Evolutionary conservation across 1,284 basidiomycete genomes (phyloP).

Genomic region (Pseudozyma hubeiensis): DNA sequence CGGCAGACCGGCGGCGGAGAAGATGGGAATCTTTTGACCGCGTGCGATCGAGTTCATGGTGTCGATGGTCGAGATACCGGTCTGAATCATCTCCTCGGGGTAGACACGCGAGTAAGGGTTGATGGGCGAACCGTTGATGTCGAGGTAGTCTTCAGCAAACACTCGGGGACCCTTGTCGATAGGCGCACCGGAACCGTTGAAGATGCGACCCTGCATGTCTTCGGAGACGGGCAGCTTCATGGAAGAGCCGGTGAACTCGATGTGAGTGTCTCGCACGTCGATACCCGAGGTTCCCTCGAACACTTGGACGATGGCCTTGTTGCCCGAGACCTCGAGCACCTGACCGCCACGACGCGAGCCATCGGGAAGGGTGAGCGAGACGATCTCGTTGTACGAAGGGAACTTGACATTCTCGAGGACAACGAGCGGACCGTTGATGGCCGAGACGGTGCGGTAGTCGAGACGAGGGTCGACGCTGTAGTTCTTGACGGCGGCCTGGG

Average conservation of each 20-base stretch:
- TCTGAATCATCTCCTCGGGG: constrained; percentile 99
- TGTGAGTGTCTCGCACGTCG: constrained; percentile 95
- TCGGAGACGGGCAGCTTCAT: constrained; percentile 99
- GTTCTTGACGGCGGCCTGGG: constrained; percentile 78
- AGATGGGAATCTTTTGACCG: constrained; percentile 99
- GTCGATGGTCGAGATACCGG: constrained; percentile 89
- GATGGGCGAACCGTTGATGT: constrained; percentile 99
- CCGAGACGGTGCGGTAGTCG: constrained; percentile 94
- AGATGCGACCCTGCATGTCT: constrained; percentile 98
- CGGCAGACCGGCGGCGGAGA: constrained; percentile 97
- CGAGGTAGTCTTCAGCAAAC: constrained; percentile 98
- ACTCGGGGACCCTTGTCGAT: constrained; percentile 99
- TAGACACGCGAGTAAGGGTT: constrained; percentile 99
- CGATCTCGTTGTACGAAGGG: constrained; percentile 99
- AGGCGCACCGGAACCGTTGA: constrained; percentile 97
- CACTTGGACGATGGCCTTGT: constrained; percentile 97
- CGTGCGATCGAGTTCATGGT: constrained; percentile 92
- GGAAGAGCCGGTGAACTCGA: constrained; percentile 96
- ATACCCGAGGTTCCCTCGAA: constrained; percentile 99
- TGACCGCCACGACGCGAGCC: constrained; percentile 95
- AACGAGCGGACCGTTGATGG: constrained; percentile 91
- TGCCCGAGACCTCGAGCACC: constrained; percentile 96
- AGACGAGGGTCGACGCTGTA: constrained; percentile 82
- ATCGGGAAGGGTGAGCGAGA: constrained; percentile 93
- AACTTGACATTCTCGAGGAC: constrained; percentile 99